Conservation (phyloP, 495 filamentous ascomycete species). For the Cetradonia linearis region DNA sequence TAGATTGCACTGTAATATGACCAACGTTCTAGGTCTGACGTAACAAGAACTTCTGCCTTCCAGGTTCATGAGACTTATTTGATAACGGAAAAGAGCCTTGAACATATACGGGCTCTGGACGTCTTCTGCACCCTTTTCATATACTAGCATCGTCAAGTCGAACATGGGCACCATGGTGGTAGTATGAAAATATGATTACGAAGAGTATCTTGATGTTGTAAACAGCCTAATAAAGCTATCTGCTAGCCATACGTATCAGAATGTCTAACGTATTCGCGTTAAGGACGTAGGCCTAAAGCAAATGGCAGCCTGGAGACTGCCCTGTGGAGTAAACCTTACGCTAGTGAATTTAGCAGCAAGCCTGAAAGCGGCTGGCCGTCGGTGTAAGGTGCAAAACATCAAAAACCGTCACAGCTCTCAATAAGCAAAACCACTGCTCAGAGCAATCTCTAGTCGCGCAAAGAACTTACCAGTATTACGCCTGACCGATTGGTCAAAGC, state of each 20-base stretch:
- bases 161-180: not conserved
- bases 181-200: not conserved
- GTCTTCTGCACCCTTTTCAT: too few species aligned
- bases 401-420: conserved; percentile 1
- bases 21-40: not conserved
- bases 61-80: not conserved
- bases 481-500: not conserved
- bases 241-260: not conserved
- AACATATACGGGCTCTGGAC: too few species aligned
- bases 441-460: not conserved
- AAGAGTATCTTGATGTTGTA: not conserved
- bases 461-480: not conserved
- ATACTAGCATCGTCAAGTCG: not conserved
- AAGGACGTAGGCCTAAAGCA: too few species aligned
- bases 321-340: conserved; percentile 3
- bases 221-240: not conserved
- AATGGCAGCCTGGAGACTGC: not conserved
- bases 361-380: not conserved
- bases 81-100: too few species aligned
- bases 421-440: not conserved
- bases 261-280: too few species aligned
- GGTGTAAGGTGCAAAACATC: not conserved
- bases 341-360: conserved; percentile 4
- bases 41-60: not conserved
- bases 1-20: not conserved